These are phyloP conservation scores for Lactuca sativa DNA, from an alignment of 129 eudicot species.

Conservation along the genomic window DNA sequence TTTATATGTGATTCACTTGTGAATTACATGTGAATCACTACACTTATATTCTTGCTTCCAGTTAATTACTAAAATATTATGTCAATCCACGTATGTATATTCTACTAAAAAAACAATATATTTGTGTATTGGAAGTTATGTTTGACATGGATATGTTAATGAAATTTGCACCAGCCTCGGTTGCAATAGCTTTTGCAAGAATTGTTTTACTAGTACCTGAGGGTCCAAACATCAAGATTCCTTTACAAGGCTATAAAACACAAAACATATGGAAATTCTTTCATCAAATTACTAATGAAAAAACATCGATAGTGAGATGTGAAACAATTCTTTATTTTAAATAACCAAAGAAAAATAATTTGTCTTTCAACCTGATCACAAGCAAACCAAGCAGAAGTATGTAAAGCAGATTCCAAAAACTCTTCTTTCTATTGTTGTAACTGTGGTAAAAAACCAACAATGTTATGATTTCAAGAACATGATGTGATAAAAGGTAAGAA, in stretches of 20 bases:
- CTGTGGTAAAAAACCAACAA: conserved; percentile 40
- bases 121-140: conserved; percentile 88
- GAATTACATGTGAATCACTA: no score
- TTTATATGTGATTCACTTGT: no score
- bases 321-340: not conserved
- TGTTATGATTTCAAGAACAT: not conserved
- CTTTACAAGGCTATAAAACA: conserved; percentile 92
- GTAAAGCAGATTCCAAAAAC: conserved; percentile 68
- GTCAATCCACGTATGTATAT: no score
- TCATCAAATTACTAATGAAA: not conserved
- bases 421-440: conserved; percentile 87
- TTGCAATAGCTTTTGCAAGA: conserved; percentile 97
- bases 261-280: no score
- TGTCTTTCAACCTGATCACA: conserved; percentile 59
- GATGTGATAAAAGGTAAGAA: conserved; percentile 7
- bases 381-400: conserved; percentile 55
- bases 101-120: no score
- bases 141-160: conserved; percentile 89
- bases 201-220: conserved; percentile 96
- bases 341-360: not conserved
- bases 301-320: conserved; percentile 15
- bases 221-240: conserved; percentile 90
- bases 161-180: conserved; percentile 96
- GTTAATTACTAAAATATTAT: no score
- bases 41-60: no score